Evolutionary conservation across 2,329 filamentous ascomycete genomes (phyloP), one percentile per base, ranked within the genome.

Genomic region (Alternaria sp.): DNA sequence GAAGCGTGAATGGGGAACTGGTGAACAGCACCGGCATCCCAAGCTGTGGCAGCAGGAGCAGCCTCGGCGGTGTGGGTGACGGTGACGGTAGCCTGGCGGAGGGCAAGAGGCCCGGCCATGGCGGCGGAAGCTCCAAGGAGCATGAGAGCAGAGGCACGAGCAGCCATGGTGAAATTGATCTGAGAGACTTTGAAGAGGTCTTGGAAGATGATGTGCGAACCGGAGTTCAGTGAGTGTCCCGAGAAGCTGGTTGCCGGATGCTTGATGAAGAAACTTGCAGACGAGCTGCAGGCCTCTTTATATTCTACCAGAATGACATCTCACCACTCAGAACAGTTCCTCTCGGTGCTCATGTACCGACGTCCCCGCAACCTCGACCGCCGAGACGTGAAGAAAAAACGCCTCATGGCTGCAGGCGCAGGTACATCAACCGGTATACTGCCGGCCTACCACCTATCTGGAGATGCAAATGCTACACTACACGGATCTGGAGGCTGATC

Each of bases 1-100:
- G 88, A 90, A 32, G 82, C 75, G 77, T 91, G 90, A 73, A 91
- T 90, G 13, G 81, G 79, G 68, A 79, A 85, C 17, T 80, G 67
- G 15, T 67, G 73, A 8, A 81, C 77, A 2, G 79, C 81, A 12
- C 83, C 83, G 4, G 67, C 61, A n/a, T 77, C 66, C 77, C 77
- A 80, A 12, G 73, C 66, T 9, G 70, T 73, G 10, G 68, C 55
- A 13, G 66, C 44, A 43, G 44, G 43, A 32, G 56, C 43, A 23
- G 45, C 32, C 23, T 45, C 49, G 15, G 46, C 64, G 19, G 73
- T 66, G 32, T 66, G 64, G 11, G 68, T 70, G 17, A 70, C 60
- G 13, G 76, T 75, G 56, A 70, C 65, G 8, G 72, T 74, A 3
- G 67, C 66, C 46, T 73, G 67, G 44, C 73, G 70, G 30, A 61